Evolutionary conservation across 2,329 filamentous ascomycete genomes (phyloP), one percentile per base, ranked within the genome.

Genomic region (Dactylellina haptotyla): DNA sequence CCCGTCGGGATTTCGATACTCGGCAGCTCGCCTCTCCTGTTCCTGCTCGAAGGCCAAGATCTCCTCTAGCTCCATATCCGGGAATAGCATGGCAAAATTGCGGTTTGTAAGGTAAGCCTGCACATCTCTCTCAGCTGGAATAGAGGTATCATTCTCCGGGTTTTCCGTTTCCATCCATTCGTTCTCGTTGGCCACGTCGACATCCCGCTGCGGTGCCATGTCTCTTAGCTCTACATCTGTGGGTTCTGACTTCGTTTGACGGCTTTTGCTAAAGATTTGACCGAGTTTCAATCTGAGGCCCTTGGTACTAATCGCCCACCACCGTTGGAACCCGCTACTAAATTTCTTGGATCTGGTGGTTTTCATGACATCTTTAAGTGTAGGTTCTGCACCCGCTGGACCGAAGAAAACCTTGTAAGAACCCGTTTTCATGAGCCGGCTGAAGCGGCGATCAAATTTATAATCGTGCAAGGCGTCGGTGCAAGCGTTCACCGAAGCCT

Each of bases 41-140:
- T 39, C 41, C 30, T 63, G 23, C 14, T 71, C 57, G 8, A 18
- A 39, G 10, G 30, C 16, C 8, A 41, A 50, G 6, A 30, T 28
- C 16, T 23, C 30, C 5, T 14, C 16, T 5, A 46, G 46, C 9
- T 45, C 26, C 4, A 10, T 16, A 5, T 23, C 45, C 26, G 66
- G 26, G 18, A 71, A 71, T 6, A 71, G 37, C 10, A 71, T 58
- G 6, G 57, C 59, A 25, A 56, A 71, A 43, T 71, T 71, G 18
- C 57, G 50, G 43, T 63, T 63, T 4, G 66, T 25, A 14, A 63
- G 39, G 23, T 51, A 71, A 1, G 30, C 53, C 1, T 57, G 34
- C 6, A 26, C 5, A 28, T 41, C 34, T 23, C 34, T 16, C 8
- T 46, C 28, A 5, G 26, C 32, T 16, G 57, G 48, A 34, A 62